Conservation (phyloP, 2,329 filamentous ascomycete genomes). For the Cladosporium sphaerospermum region DNA sequence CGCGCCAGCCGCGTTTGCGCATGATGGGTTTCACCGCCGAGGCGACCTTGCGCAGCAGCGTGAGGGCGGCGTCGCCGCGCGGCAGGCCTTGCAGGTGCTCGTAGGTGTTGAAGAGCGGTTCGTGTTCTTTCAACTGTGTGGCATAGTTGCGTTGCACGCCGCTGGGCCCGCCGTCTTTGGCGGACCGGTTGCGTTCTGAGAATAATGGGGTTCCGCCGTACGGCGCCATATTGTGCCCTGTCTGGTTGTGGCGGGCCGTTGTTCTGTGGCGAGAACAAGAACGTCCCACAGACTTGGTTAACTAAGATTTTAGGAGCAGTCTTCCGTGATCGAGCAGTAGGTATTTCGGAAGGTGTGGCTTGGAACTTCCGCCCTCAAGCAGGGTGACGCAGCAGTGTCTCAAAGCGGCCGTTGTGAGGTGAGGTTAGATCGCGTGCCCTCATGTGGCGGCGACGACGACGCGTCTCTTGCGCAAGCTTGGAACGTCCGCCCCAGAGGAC, state of each 20-base stretch:
- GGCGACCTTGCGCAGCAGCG: constrained; percentile 69
- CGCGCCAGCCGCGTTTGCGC: constrained; percentile 75
- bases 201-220: constrained; percentile 14
- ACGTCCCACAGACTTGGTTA: too few species aligned
- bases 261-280: too few species aligned
- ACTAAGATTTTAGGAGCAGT: too few species aligned
- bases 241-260: too few species aligned
- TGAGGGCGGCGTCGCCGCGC: constrained; percentile 40
- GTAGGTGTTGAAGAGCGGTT: constrained; percentile 44
- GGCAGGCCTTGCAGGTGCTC: constrained; percentile 43
- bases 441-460: too few species aligned
- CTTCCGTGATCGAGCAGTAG: too few species aligned
- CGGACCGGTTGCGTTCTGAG: constrained; percentile 20
- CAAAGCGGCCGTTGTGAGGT: background rate
- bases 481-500: too few species aligned
- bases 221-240: constrained; percentile 7
- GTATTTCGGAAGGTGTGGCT: too few species aligned
- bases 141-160: constrained; percentile 29
- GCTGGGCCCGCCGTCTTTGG: constrained; percentile 26
- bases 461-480: too few species aligned
- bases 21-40: constrained; percentile 93
- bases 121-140: constrained; percentile 38
- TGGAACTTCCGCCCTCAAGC: background rate
- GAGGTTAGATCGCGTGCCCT: too few species aligned
- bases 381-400: background rate